Evolutionary conservation across 192 early-diverging fungal species (phyloP), one percentile per base, ranked within the genome.

Genomic region (Coemansia erecta): DNA sequence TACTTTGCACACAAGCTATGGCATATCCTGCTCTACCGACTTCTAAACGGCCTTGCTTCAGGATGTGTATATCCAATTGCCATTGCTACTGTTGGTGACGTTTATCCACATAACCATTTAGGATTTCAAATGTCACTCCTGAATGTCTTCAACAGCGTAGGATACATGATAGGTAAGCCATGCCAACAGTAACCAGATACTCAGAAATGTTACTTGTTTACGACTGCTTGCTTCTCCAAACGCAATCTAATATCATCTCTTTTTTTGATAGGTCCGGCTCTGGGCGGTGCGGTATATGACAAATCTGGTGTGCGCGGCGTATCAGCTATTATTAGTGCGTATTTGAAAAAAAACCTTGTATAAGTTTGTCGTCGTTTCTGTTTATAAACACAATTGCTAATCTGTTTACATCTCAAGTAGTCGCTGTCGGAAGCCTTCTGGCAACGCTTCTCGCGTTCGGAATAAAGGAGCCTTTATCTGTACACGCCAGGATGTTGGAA

Each of bases 41-140:
- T 77, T 4, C 54, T 77, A 18, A 77, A 77, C 33, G 74, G 74
- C 13, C 43, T 77, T 61, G 74, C 74, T 1, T 77, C 74, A 2
- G 74, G 74, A 0, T 61, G 66, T 19, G 52, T 65, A 0, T 77
- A 77, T 24, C 68, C 68, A 0, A 61, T 77, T 52, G 46, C 68
- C 0, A 68, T 58, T 4, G 54, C 74, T 2, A 56, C 64, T 0
- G 63, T 68, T 9, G 74, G 61, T 6, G 74, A 77, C 41, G 74
- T 77, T 4, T 71, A 71, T 48, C 74, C 74, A 21, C 52, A 64
- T 39, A 77, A 60, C 24, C 53, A 71, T n/a, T 65, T 77, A 4
- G 74, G 68, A 1, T 18, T 77, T 9, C 68, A 68, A 17, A 77
- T 77, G 74, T 52, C 68, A 8, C 39, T 71, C 14, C 43, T 71